Evolutionary conservation across 2,329 filamentous ascomycete genomes (phyloP).

Genomic region (Lasiodiplodia theobromae): DNA sequence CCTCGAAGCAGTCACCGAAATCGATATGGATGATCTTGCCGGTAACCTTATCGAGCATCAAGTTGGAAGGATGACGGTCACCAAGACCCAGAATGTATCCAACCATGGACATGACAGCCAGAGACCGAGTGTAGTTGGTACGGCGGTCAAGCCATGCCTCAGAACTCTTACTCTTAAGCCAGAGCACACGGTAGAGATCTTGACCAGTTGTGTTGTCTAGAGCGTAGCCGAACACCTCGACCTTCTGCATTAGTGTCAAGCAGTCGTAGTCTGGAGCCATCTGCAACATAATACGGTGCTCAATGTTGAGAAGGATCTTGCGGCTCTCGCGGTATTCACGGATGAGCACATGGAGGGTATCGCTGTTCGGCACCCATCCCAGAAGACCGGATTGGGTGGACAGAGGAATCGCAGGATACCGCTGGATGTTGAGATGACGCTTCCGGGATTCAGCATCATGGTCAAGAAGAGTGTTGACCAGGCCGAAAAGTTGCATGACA

Average conservation of each 20-base stretch:
- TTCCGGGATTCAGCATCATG: constrained; percentile 98
- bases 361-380: constrained; percentile 96
- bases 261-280: constrained; percentile 99
- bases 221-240: constrained; percentile 98
- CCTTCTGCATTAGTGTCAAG: constrained; percentile 98
- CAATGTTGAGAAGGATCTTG: constrained; percentile 98
- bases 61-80: constrained; percentile 95
- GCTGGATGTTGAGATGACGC: constrained; percentile 93
- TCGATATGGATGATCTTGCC: constrained; percentile 99
- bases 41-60: constrained; percentile 95
- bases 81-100: constrained; percentile 97
- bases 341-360: constrained; percentile 95
- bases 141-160: constrained; percentile 97
- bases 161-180: constrained; percentile 98
- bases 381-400: constrained; percentile 95
- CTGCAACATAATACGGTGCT: constrained; percentile 99
- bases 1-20: constrained; percentile 99
- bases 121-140: constrained; percentile 97
- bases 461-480: constrained; percentile 93
- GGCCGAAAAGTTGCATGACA: constrained; percentile 98
- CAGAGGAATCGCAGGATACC: constrained; percentile 94
- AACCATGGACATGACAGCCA: constrained; percentile 99
- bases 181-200: constrained; percentile 95
- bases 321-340: constrained; percentile 96
- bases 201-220: constrained; percentile 99